Percentiles rank a stretch among this genome's conserved stretches.
phyloP scores from a whole-genome alignment of 2,329 filamentous ascomycete genomes.

The Graphiopsis chlorocephala region DNA sequence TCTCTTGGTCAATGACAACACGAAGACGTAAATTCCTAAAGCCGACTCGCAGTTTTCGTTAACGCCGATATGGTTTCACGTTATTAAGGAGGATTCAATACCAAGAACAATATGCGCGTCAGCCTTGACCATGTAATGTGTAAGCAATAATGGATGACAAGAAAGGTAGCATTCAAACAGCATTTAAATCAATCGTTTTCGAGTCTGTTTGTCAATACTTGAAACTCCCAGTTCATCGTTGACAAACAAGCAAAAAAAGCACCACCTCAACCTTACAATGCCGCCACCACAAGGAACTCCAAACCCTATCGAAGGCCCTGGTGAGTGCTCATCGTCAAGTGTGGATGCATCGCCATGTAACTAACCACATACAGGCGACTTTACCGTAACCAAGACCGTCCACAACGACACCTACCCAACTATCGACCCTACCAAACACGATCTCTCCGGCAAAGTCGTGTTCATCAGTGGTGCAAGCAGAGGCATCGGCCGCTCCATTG shows the following conservation, averaged over 20 bases:
- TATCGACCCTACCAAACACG: conserved; percentile 30
- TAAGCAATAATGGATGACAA: not conserved
- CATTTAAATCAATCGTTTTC: not conserved
- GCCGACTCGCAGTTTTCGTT: not conserved
- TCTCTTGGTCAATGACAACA: no score
- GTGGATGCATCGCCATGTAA: not conserved
- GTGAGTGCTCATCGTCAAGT: not conserved
- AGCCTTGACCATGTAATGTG: not conserved
- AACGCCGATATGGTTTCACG: not conserved
- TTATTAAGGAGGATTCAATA: no score
- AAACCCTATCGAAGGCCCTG: conserved; percentile 23
- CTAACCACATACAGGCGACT: conserved; percentile 9
- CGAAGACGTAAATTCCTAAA: not conserved
- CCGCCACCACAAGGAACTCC: conserved; percentile 22
- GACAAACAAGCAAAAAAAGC: not conserved
- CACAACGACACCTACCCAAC: conserved; percentile 32
- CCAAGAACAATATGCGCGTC: not conserved
- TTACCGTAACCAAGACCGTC: conserved; percentile 15
- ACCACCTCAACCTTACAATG: not conserved
- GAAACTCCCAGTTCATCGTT: not conserved
- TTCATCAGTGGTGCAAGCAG: conserved; percentile 51
- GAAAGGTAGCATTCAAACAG: not conserved
- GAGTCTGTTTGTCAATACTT: not conserved
- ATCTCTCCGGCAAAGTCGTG: conserved; percentile 43
- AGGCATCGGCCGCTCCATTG: conserved; percentile 48